phyloP scores from a whole-genome alignment of 1,284 basidiomycete genomes.

The Pseudozyma hubeiensis region DNA sequence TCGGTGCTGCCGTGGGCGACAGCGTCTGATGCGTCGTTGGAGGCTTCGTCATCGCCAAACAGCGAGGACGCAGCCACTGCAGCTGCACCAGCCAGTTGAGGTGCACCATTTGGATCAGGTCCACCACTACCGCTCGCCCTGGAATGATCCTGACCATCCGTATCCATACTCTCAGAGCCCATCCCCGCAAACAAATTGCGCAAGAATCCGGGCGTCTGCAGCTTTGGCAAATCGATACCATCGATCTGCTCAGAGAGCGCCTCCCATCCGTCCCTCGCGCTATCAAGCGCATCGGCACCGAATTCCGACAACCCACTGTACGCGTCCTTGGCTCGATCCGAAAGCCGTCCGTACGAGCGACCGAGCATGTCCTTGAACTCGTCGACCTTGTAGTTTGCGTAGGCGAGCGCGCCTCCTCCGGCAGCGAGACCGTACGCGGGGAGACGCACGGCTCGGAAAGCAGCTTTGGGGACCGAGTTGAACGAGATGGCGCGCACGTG shows the following conservation, averaged over 20 bases:
- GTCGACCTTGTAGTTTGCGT: constrained; percentile 67
- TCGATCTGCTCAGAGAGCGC: constrained; percentile 42
- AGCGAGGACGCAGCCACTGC: constrained; percentile 47
- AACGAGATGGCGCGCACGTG: constrained; percentile 65
- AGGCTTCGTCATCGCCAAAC: constrained; percentile 37
- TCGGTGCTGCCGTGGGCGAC: constrained; percentile 38
- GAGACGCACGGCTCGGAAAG: constrained; percentile 56
- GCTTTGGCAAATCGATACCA: constrained; percentile 42
- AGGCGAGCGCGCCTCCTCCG: constrained; percentile 62
- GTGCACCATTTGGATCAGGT: constrained; percentile 23
- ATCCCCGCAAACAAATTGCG: constrained; percentile 36
- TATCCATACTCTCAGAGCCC: constrained; percentile 7
- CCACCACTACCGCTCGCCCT: constrained; percentile 21
- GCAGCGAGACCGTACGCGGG: constrained; percentile 61
- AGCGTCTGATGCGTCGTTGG: constrained; percentile 8
- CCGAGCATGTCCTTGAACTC: constrained; percentile 54
- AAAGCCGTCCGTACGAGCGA: constrained; percentile 31
- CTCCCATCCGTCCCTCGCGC: constrained; percentile 43
- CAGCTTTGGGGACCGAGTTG: constrained; percentile 61
- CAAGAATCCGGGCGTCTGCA: constrained; percentile 47
- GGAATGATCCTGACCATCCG: constrained; percentile 6
- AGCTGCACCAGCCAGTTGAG: constrained; percentile 45
- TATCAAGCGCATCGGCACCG: constrained; percentile 49
- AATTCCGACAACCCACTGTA: constrained; percentile 50
- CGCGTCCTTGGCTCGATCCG: constrained; percentile 43